phyloP scores from a whole-genome alignment of 176 grass and related monocot species.

The Avena atlantica region DNA sequence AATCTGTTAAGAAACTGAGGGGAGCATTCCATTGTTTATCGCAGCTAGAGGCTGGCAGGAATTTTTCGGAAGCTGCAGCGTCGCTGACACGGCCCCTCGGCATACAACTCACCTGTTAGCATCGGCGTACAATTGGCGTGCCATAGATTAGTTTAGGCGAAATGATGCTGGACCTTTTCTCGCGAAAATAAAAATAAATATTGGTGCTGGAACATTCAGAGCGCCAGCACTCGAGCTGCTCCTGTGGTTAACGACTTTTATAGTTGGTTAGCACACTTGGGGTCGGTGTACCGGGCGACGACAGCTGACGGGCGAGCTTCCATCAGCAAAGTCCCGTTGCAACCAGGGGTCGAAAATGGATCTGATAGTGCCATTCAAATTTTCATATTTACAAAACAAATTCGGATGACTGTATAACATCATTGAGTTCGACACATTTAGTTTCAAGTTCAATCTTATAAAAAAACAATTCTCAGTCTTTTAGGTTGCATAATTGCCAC shows the following conservation, averaged over 20 bases:
- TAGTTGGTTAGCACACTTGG: not conserved
- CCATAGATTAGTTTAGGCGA: not conserved
- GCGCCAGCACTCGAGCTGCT: not conserved
- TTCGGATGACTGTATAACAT: too few species aligned
- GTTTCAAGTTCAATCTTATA: too few species aligned
- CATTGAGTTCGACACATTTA: too few species aligned
- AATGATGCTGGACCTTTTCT: not conserved
- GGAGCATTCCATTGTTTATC: not conserved
- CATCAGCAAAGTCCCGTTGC: not conserved
- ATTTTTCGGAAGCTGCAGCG: not conserved
- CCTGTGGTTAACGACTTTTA: conserved; percentile 15
- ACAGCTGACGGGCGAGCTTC: conserved; percentile 21
- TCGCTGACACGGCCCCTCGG: conserved; percentile 27
- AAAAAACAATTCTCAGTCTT: too few species aligned
- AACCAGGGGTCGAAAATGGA: too few species aligned
- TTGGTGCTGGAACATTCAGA: not conserved
- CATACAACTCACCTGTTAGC: conserved; percentile 15
- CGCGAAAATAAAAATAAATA: too few species aligned
- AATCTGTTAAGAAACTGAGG: not conserved
- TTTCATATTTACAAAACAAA: too few species aligned
- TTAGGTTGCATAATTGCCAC: too few species aligned
- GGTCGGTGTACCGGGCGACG: conserved; percentile 2
- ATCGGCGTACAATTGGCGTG: not conserved
- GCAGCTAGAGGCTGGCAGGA: not conserved
- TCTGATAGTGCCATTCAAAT: too few species aligned